These are phyloP conservation scores for Phytopythium oedochilum DNA, from an alignment of 352 stramenopile genomes.

Conservation along the genomic window DNA sequence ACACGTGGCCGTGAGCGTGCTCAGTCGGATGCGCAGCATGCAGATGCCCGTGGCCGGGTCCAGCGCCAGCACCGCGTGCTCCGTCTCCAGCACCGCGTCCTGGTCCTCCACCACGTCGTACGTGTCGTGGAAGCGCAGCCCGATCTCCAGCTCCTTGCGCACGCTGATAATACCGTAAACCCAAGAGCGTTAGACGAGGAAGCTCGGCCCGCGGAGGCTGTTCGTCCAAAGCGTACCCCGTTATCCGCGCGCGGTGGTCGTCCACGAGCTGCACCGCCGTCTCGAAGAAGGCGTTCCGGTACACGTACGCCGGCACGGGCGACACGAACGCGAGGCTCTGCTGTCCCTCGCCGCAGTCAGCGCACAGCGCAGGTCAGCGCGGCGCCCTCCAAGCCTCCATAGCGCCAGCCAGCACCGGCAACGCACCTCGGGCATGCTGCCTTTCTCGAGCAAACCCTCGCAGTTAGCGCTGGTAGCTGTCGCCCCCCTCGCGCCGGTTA, in stretches of 20 bases:
- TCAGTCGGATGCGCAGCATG: slow-evolving; percentile 37
- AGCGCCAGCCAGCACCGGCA: too few relatives aligned
- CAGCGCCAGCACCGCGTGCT: slow-evolving; percentile 17
- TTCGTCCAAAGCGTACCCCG: slow-evolving; percentile 24
- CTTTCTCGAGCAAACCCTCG: too few relatives aligned
- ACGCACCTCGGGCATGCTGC: slow-evolving; percentile 35
- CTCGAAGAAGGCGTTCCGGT: slow-evolving; percentile 55
- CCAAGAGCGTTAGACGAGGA: not conserved
- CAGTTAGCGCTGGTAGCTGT: too few relatives aligned
- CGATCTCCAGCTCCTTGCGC: slow-evolving; percentile 44
- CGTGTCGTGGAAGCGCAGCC: slow-evolving; percentile 67
- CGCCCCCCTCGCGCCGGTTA: too few relatives aligned
- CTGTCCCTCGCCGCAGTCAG: not conserved
- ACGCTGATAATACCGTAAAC: too few relatives aligned
- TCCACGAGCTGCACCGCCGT: slow-evolving; percentile 58
- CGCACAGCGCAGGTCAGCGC: too few relatives aligned
- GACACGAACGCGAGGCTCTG: slow-evolving; percentile 58
- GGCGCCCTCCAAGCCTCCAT: too few relatives aligned
- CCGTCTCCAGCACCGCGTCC: slow-evolving; percentile 31
- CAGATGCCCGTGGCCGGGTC: slow-evolving; percentile 38
- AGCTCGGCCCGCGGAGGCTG: not conserved
- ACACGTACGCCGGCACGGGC: slow-evolving; percentile 56
- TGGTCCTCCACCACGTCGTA: slow-evolving; percentile 70
- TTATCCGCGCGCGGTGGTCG: slow-evolving; percentile 47
- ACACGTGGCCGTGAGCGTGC: slow-evolving; percentile 44